phyloP scores from a whole-genome alignment of 306 rosid species.

The Malus asiatica region DNA sequence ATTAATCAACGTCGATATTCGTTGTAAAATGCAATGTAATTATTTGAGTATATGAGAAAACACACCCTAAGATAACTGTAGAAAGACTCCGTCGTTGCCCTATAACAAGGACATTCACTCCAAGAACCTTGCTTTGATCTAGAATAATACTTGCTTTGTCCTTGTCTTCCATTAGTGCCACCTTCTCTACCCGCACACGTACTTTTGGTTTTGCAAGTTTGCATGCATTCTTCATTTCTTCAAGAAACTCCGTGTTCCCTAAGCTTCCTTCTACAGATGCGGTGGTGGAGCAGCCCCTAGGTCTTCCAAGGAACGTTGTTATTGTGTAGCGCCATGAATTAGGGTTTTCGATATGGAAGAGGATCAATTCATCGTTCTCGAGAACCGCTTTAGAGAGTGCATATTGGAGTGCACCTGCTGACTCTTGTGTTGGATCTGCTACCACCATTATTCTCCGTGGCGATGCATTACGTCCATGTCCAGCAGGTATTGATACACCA shows the following conservation, averaged over 20 bases:
- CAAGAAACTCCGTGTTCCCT: constrained; percentile 47
- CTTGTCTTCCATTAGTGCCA: constrained; percentile 38
- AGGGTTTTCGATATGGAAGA: constrained; percentile 50
- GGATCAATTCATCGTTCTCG: constrained; percentile 67
- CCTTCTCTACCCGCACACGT: constrained; percentile 25
- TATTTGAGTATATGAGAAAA: neutral
- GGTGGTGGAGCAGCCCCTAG: constrained; percentile 18
- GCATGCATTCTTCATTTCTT: constrained; percentile 55
- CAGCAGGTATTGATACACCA: neutral
- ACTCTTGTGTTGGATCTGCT: constrained; percentile 66
- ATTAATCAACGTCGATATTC: too few species aligned
- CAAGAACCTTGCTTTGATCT: constrained; percentile 25
- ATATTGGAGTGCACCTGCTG: constrained; percentile 63
- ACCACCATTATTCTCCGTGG: constrained; percentile 59
- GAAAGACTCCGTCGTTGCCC: constrained; percentile 68
- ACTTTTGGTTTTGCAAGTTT: constrained; percentile 41
- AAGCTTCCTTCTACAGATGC: constrained; percentile 23
- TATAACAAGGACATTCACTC: constrained; percentile 48
- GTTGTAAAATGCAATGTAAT: neutral
- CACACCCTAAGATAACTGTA: constrained; percentile 58
- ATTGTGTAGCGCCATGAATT: constrained; percentile 42
- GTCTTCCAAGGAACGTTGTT: constrained; percentile 46
- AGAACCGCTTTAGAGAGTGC: constrained; percentile 49
- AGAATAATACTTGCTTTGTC: constrained; percentile 52
- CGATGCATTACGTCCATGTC: constrained; percentile 24